phyloP scores from a whole-genome alignment of 2,329 filamentous ascomycete genomes.

The Phoma sp. region DNA sequence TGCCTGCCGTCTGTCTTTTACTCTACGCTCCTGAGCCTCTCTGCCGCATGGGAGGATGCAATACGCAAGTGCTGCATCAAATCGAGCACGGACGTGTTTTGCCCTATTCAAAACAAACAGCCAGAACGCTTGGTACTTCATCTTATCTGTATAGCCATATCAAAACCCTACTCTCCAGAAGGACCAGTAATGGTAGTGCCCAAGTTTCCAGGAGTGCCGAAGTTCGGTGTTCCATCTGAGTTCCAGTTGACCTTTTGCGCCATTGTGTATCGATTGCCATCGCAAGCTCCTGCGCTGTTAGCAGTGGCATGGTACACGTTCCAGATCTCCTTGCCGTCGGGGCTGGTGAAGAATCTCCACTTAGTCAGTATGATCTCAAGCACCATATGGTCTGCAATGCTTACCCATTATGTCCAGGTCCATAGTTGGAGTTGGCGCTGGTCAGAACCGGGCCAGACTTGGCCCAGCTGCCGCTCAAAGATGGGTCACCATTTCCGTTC shows the following conservation, averaged over 20 bases:
- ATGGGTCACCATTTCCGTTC: conserved; percentile 59
- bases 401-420: conserved; percentile 62
- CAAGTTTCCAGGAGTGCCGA: conserved; percentile 50
- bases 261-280: conserved; percentile 62
- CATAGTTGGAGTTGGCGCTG: conserved; percentile 64
- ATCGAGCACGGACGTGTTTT: too few relatives aligned
- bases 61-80: too few relatives aligned
- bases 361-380: not conserved
- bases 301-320: conserved; percentile 65
- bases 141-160: not conserved
- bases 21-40: too few relatives aligned
- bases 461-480: conserved; percentile 55
- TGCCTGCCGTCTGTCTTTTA: too few relatives aligned
- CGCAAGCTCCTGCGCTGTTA: conserved; percentile 59
- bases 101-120: too few relatives aligned
- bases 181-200: conserved; percentile 45
- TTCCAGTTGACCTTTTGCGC: conserved; percentile 61
- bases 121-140: not conserved
- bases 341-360: conserved; percentile 63
- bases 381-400: not conserved
- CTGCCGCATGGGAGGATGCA: too few relatives aligned
- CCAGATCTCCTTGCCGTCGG: conserved; percentile 62
- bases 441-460: conserved; percentile 63
- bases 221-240: conserved; percentile 61
- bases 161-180: conserved; percentile 39